A percentile compares a stretch with the other conserved stretches of the same genome.
Evolutionary conservation across 352 stramenopile species (phyloP).

Genomic region (Phytophthora meadii): DNA sequence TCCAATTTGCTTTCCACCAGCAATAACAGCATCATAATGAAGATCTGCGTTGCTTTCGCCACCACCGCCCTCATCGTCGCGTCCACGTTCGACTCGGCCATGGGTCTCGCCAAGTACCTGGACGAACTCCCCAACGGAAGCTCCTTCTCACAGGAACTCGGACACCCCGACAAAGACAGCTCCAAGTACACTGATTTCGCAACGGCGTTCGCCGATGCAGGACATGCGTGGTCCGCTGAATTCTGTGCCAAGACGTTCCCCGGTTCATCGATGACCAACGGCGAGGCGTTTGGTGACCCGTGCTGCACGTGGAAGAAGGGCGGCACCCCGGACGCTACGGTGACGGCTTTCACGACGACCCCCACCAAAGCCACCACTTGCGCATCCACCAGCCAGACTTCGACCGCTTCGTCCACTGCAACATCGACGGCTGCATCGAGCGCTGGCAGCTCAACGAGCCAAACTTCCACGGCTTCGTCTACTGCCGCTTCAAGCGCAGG

Average conservation of each 20-base stretch:
- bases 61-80: constrained; percentile 26
- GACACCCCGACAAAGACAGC: constrained; percentile 38
- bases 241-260: constrained; percentile 37
- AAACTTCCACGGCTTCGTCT: constrained; percentile 4
- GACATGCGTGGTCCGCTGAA: constrained; percentile 26
- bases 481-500: constrained; percentile 6
- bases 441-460: constrained; percentile 8
- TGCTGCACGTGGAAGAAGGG: constrained; percentile 59
- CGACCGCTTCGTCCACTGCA: constrained; percentile 11
- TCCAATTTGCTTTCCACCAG: constrained; percentile 16
- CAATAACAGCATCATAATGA: constrained; percentile 18
- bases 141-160: constrained; percentile 44
- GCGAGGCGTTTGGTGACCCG: constrained; percentile 57
- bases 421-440: constrained; percentile 15
- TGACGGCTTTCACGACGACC: constrained; percentile 38
- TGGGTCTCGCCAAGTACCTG: constrained; percentile 33
- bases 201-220: constrained; percentile 32
- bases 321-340: constrained; percentile 43
- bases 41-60: constrained; percentile 24
- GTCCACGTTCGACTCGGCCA: constrained; percentile 18
- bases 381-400: constrained; percentile 13
- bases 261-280: constrained; percentile 40
- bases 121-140: constrained; percentile 51
- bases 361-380: constrained; percentile 30
- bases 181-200: constrained; percentile 46